Evolutionary conservation across 2,329 filamentous ascomycete genomes (phyloP), one percentile per base, ranked within the genome.

Genomic region (Hymenoscyphus infarciens): DNA sequence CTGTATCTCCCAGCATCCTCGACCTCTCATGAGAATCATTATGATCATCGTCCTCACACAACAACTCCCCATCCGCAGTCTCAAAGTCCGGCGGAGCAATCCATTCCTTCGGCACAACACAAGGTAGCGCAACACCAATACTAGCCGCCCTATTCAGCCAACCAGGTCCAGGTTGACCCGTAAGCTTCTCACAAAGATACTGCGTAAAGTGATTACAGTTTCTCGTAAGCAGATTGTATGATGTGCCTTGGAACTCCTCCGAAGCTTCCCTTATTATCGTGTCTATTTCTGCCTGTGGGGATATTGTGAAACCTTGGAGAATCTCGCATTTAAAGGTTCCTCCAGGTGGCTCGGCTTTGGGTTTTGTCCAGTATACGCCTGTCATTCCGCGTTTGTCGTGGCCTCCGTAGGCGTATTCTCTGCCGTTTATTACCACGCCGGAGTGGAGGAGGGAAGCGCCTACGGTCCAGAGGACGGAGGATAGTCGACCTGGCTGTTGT

Each of bases 141-240:
- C 84, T 88, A n/a, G 91, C 91, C 1, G 91, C 91, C 61, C 91
- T 84, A 72, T 96, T 96, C 60, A 96, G 78, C 89, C 91, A 96
- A 19, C 76, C 77, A 0, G 91, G 91, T 0, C 89, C 89, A 0
- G 86, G 79, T 55, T 84, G 82, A 5, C 87, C 85, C 1, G 90
- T 94, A 61, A 96, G 81, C 68, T 84, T 84, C 73, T 88, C 81
- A 75, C 89, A 92, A 19, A 96, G 82, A 70, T 89, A 86, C 22
- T 86, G 86, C 1, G 91, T 94, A 74, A 96, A 96, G 74, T 96
- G 91, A 74, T 96, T 96, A 82, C 91, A 96, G 75, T 96, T 96
- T 69, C 87, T 87, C 22, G 87, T 92, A 54, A 96, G 81, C 15
- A 96, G 83, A 71, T 95, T 94, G 76, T 96, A 95, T 15, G 83